phyloP scores from a whole-genome alignment of 1,284 basidiomycete species.

The Tetrapyrgos nigripes region DNA sequence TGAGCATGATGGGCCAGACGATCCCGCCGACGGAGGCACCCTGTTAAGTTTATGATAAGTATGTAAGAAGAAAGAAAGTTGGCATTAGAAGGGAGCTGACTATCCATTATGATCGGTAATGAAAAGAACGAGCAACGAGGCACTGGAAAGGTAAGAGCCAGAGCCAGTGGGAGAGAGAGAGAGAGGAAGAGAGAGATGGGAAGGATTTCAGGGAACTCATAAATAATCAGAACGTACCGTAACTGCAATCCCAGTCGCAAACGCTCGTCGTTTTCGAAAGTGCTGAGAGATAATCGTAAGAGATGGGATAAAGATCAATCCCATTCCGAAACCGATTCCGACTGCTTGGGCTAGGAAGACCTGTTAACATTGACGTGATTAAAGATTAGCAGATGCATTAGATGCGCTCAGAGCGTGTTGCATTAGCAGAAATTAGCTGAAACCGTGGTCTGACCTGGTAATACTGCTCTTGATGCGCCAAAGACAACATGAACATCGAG shows the following conservation, averaged over 20 bases:
- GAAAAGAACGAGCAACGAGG: too few species aligned
- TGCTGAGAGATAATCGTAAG: constrained; percentile 55
- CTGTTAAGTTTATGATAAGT: constrained; percentile 20
- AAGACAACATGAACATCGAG: constrained; percentile 50
- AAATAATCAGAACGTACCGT: constrained; percentile 37
- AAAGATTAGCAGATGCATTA: background rate
- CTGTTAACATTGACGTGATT: constrained; percentile 27
- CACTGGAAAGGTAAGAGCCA: constrained; percentile 6
- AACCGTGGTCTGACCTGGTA: constrained; percentile 41
- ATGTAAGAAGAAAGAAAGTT: background rate
- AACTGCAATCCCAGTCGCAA: constrained; percentile 57
- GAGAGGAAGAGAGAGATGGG: constrained; percentile 5
- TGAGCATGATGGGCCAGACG: constrained; percentile 57
- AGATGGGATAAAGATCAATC: constrained; percentile 58
- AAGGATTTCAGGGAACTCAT: background rate
- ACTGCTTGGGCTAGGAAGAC: constrained; percentile 58
- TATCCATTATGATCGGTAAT: too few species aligned
- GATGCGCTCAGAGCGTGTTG: background rate
- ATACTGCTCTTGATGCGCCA: constrained; percentile 41
- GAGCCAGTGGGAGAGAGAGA: background rate
- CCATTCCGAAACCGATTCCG: constrained; percentile 57
- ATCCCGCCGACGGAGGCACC: constrained; percentile 56
- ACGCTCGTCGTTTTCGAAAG: constrained; percentile 50
- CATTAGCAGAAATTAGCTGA: background rate
- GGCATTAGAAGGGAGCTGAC: too few species aligned